Base-by-base conservation (phyloP, 106 monocot genomes). In the Narthecium ossifragum region DNA sequence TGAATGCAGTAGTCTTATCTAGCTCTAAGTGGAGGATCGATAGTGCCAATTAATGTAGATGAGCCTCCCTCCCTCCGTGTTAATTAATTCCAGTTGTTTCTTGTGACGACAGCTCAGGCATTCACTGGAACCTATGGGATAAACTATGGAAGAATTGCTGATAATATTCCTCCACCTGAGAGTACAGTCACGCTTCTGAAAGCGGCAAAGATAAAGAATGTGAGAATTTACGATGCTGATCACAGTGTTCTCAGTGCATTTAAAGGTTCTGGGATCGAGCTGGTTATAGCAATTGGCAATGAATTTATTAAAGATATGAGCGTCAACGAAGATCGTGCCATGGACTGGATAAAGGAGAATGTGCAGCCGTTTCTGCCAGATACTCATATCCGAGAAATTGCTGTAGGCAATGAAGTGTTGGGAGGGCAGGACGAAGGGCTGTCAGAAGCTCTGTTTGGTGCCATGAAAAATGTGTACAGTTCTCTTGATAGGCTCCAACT, bases 71-170 rank as follows among this genome's bases (percentile, higher is more conserved):
- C n/a, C n/a, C n/a, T n/a, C n/a, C n/a, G n/a, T n/a, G n/a, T n/a
- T n/a, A n/a, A n/a, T n/a, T n/a, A n/a, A n/a, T n/a, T n/a, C n/a
- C n/a, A n/a, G n/a, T n/a, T n/a, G n/a, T n/a, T n/a, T n/a, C n/a
- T n/a, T n/a, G n/a, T n/a, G n/a, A n/a, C n/a, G 34, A 47, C 49
- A 34, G 58, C 71, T 40, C 23, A 69, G 31, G 75, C 85, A 53
- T 90, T 90, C 63, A 76, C 85, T 3, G 90, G 90, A 37, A 85
- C 85, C 17, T 90, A 85, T 55, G 90, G 90, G 50, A 69, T 90
- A 59, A 90, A 90, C 56, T 90, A 90, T 63, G 90, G 90, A 26
- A 69, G 90, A 59, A 62, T 90, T 25, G 90, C 90, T 11, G 85
- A 90, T 59, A 81, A 90, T 72, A 69, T 90, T 34, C 85, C 85